Evolutionary conservation across 805 yeast species (phyloP), one percentile per base, ranked within the genome.

Genomic region (Torulaspora microellipsoides): DNA sequence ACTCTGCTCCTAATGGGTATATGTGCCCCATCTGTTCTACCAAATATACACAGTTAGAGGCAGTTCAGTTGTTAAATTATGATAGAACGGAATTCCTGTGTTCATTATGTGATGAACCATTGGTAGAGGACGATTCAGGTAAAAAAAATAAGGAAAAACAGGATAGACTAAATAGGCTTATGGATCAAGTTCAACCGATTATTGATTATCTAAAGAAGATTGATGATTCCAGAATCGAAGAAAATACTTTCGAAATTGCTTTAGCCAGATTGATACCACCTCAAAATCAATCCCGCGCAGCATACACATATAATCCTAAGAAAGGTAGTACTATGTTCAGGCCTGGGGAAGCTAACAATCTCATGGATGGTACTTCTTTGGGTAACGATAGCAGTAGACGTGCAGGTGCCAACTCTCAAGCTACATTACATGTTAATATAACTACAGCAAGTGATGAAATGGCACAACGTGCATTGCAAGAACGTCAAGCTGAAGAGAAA

Each of bases 1-100:
- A 83, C 56, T 81, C 88, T 20, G 90, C 88, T 53, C 95, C 97
- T 1, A 95, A 93, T 58, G 99, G 98, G 2, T 93, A 85, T 60
- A 75, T 86, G 46, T 93, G 99, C 61, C 90, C 95, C 8, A 70
- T 83, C 17, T 93, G 99, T 67, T 77, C 79, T 40, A 77, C 85
- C 14, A 83, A 85, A 61, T 90, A 83, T 57, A 76, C 90, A 6
- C 87, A 93, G 53, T 63, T 93, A 51, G 98, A 93, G 62, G 96
- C 95, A 2, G 80, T 91, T 14, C 78, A 95, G 12, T 64, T 88
- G 47, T 67, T 86, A 47, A 83, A 88, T 53, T 88, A 83, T 43
- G 96, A 86, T 56, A 78, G 78, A 55, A 80, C 85, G 40, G 83
- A 81, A 43, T 95, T 91, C 56, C 62, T 85, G 25, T 93, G 99